These are phyloP conservation scores for Thielaviopsis musarum DNA, from an alignment of 2,329 filamentous ascomycete species.

Conservation along the genomic window DNA sequence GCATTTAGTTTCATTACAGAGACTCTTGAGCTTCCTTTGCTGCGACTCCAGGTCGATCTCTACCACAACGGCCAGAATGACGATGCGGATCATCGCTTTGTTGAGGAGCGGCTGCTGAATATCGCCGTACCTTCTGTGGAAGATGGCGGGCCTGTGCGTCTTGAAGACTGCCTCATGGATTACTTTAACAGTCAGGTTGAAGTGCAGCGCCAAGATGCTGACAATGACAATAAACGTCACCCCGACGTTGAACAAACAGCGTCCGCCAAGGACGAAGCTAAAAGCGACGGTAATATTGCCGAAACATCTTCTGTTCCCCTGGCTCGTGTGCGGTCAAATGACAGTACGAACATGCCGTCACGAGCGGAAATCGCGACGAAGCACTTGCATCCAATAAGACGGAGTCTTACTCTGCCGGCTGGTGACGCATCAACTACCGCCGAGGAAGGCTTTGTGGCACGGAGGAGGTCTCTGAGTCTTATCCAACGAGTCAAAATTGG, in stretches of 20 bases:
- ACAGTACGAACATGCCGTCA: not conserved
- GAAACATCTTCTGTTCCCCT: not conserved
- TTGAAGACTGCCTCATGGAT: constrained; percentile 82
- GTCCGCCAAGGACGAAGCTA: not conserved
- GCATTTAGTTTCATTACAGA: constrained; percentile 92
- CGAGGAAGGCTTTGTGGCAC: not conserved
- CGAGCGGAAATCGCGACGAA: not conserved
- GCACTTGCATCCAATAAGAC: not conserved
- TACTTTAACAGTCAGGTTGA: constrained; percentile 94
- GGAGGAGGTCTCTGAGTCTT: constrained; percentile 34
- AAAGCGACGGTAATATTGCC: not conserved
- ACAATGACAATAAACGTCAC: not conserved
- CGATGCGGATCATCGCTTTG: constrained; percentile 81
- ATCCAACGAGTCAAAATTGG: constrained; percentile 43
- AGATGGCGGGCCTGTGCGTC: constrained; percentile 51
- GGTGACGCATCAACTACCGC: not conserved
- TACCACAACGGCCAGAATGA: constrained; percentile 81
- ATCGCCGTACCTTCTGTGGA: constrained; percentile 70
- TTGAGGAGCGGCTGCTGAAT: constrained; percentile 81
- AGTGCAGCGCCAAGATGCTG: constrained; percentile 33
- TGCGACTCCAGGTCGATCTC: constrained; percentile 85
- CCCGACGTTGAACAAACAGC: not conserved
- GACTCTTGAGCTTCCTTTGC: constrained; percentile 67
- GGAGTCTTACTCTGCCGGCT: not conserved
- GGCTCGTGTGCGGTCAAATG: not conserved